phyloP scores from a whole-genome alignment of 2,329 filamentous ascomycete species.

The Berkeleyomyces basicola region DNA sequence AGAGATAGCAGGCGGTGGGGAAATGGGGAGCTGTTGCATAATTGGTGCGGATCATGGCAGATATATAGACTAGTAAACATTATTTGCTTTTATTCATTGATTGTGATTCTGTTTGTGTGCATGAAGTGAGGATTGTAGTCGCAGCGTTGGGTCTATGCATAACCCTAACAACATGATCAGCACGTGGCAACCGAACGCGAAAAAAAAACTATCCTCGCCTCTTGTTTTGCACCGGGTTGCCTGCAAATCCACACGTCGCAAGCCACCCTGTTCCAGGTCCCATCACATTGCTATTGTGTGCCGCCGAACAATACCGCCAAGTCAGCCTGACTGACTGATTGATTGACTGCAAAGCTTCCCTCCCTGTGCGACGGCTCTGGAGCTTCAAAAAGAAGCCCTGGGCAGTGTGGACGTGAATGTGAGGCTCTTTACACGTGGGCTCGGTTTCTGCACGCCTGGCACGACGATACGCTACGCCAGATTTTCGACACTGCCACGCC shows the following conservation, averaged over 20 bases:
- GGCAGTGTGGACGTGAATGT: neutral
- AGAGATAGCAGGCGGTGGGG: neutral
- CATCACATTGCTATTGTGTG: too few species aligned
- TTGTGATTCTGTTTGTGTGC: too few species aligned
- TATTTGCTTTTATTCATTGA: too few species aligned
- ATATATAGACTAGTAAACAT: neutral
- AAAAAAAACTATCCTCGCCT: neutral
- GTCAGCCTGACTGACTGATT: neutral
- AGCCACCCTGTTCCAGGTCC: neutral
- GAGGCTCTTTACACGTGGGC: neutral
- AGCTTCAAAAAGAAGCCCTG: neutral
- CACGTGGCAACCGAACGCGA: too few species aligned
- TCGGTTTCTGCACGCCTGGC: neutral
- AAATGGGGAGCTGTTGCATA: too few species aligned
- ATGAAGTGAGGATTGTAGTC: too few species aligned
- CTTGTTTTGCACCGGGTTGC: constrained; percentile 14
- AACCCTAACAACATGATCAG: too few species aligned
- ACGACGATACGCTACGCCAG: neutral
- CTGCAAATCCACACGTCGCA: constrained; percentile 15
- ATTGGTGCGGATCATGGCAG: neutral
- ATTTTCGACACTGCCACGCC: neutral
- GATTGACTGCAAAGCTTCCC: neutral
- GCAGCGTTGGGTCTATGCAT: too few species aligned
- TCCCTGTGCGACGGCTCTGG: neutral
- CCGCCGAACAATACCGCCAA: constrained; percentile 5